These are phyloP conservation scores for Pseudozyma hubeiensis DNA, from an alignment of 1,284 basidiomycete genomes.

Conservation along the genomic window DNA sequence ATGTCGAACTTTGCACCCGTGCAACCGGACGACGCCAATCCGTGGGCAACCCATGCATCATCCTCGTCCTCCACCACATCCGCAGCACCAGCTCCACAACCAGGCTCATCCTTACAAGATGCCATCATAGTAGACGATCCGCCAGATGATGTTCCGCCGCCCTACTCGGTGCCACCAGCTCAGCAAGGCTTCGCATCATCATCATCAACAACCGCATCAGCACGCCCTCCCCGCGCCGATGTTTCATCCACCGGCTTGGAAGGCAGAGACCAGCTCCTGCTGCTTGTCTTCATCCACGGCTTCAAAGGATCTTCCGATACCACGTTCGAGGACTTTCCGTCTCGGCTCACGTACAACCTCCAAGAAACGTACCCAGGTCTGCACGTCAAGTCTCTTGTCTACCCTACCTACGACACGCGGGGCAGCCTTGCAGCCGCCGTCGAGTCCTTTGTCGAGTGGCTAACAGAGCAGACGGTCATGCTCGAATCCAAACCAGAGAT, in stretches of 20 bases:
- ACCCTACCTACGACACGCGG: constrained; percentile 87
- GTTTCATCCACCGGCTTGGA: constrained; percentile 41
- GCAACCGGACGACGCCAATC: constrained; percentile 23
- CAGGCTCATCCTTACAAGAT: constrained; percentile 25
- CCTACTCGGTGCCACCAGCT: constrained; percentile 6
- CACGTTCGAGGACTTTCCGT: constrained; percentile 81
- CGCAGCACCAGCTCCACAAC: neutral
- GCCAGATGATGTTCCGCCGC: constrained; percentile 12
- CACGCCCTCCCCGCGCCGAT: neutral
- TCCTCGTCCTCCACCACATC: neutral
- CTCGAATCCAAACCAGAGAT: constrained; percentile 74
- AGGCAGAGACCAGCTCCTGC: constrained; percentile 37
- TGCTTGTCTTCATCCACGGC: constrained; percentile 60
- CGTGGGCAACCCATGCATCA: constrained; percentile 12
- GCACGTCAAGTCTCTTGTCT: constrained; percentile 79
- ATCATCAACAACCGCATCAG: neutral
- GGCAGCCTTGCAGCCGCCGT: constrained; percentile 57
- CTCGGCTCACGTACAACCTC: constrained; percentile 81
- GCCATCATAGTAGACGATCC: constrained; percentile 42
- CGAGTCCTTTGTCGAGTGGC: constrained; percentile 45
- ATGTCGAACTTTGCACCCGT: constrained; percentile 18
- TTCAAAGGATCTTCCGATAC: constrained; percentile 79
- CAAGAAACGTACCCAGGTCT: constrained; percentile 71
- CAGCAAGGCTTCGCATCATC: constrained; percentile 20
- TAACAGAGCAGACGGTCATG: constrained; percentile 80